Evolutionary conservation across 2,329 filamentous ascomycete species (phyloP), one percentile per base, ranked within the genome.

Genomic region (Fusarium stilboides): DNA sequence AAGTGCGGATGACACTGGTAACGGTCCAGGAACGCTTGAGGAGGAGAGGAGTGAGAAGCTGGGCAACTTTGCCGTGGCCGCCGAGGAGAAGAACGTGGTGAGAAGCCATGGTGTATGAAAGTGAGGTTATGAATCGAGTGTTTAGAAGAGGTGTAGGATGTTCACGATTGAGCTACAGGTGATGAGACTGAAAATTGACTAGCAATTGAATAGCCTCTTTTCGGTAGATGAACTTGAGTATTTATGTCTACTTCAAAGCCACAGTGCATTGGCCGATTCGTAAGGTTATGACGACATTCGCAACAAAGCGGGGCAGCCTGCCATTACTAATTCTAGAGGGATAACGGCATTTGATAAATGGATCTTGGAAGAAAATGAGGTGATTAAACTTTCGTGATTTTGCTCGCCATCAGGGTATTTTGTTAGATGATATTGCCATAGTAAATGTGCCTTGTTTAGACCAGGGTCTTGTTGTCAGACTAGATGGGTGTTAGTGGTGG

Each of bases 51-150:
- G 93, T 96, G 39, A 96, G 86, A 43, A 91, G 81, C 61, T 92
- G 88, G 70, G 92, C 88, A 62, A 96, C 80, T 77, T 94, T 93
- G 81, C 93, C 93, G 82, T 94, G 92, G 74, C 93, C 93, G 75
- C 93, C 93, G 67, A 96, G 87, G 70, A 96, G 80, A 64, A 94
- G 89, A 62, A 94, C 88, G 76, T 88, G 84, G 42, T 77, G 77
- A 40, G 79, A 72, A 46, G 75, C 47, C 78, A 80, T 80, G 39
- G n/a, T 73, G 64, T 17, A 37, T 43, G 17, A 15, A 12, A 51
- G 20, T 45, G 17, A 44, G 22, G 15, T 51, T 31, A 22, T 24
- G 17, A 6, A 26, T 37, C 12, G 6, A 20, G 33, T 54, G 22
- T 2, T 33, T 20, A 34, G 19, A 40, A 3, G 6, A 8, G 12